Evolutionary conservation across 495 filamentous ascomycete species (phyloP), one percentile per base, ranked within the genome.

Genomic region (Hyaloscypha hepaticicola): DNA sequence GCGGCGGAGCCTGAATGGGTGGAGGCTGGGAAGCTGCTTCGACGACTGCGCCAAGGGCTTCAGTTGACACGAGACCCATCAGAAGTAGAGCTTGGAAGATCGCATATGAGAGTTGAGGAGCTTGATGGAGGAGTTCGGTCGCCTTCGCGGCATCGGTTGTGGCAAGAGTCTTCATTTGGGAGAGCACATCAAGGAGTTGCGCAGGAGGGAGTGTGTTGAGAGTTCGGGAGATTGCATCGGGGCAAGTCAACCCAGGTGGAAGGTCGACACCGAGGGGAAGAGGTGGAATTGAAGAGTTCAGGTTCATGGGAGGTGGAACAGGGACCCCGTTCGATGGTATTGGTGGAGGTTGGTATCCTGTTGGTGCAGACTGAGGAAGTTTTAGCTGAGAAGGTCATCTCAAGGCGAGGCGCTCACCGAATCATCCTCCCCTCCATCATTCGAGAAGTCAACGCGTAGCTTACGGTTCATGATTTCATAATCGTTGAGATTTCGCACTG

Each of bases 391-490:
- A 16, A 45, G 19, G 16, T 16, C 19, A 19, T 1, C 7, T 16
- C 11, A 8, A 16, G 12, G 4, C 4, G 16, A 16, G 6, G 38
- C 38, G 38, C 38, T 45, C 38, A 45, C 38, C 1, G 38, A 11
- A 8, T 91, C 91, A 63, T 90, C 89, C 59, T 88, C 88, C 57
- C 87, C 89, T 26, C 91, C 91, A 73, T 96, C 93, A 74, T 97
- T 95, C 27, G 90, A 92, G 76, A 93, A 99, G 74, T 97, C 95
- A 31, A 99, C 95, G 29, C 93, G 86, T 61, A 99, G 83, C 72
- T 96, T 96, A 60, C 95, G 87, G 24, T 91, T 92, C 92, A 96
- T 96, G 65, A 97, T 87, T 74, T 98, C 94, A 80, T 93, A 87
- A 73, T 96, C 92, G 79, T 99, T 96, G 33, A 99, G 81, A 72